Conservation (phyloP, 305 asterid genomes). For the Coffea humblotiana region DNA sequence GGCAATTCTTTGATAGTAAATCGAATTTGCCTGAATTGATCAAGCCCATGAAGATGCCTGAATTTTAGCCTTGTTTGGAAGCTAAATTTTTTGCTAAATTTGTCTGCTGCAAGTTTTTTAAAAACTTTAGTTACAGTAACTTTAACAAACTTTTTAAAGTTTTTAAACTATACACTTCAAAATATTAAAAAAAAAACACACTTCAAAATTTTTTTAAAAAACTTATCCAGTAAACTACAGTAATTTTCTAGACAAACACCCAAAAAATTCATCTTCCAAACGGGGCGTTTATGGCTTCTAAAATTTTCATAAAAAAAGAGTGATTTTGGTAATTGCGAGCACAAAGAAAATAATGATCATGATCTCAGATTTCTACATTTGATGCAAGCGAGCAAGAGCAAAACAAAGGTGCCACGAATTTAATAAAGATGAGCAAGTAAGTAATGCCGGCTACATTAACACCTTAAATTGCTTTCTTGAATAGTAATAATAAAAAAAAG, state of each 20-base stretch:
- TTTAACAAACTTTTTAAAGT: too few relatives aligned
- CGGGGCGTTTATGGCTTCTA: too few relatives aligned
- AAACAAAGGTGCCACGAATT: background rate
- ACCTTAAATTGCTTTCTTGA: background rate
- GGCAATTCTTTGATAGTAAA: background rate
- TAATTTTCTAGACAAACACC: too few relatives aligned
- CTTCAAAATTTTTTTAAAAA: too few relatives aligned
- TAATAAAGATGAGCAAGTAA: background rate
- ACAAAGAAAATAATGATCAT: background rate
- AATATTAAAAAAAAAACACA: too few relatives aligned
- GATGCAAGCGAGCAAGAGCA: background rate
- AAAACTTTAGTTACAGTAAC: too few relatives aligned
- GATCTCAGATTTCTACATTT: slow-evolving; percentile 6
- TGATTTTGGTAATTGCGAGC: background rate
- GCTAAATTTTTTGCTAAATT: too few relatives aligned
- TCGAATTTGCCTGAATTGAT: background rate
- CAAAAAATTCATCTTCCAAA: too few relatives aligned
- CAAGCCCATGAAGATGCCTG: background rate
- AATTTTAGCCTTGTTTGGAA: too few relatives aligned
- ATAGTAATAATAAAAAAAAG: background rate
- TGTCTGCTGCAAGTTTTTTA: too few relatives aligned
- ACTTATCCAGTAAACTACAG: too few relatives aligned
- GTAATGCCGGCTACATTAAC: background rate
- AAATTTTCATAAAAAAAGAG: background rate
- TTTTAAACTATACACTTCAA: too few relatives aligned